A percentile compares a stretch with the other conserved stretches of the same genome.
Conservation (phyloP, 371 early-diverging fungal species). For the Fennellomyces sp. region DNA sequence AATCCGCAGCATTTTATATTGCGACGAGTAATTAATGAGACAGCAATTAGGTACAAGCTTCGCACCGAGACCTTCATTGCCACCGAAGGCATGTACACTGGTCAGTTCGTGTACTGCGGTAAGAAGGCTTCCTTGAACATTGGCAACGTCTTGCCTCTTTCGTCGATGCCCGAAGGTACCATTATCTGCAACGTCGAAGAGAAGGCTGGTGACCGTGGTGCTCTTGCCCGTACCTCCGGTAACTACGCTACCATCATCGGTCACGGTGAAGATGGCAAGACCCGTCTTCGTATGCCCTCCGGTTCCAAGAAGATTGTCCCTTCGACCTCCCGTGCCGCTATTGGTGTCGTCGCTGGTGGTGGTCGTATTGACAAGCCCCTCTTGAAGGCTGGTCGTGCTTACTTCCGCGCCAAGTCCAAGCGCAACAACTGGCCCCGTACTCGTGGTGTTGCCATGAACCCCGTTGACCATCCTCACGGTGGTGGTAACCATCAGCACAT, state of each 20-base stretch:
- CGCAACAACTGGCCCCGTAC: constrained; percentile 99
- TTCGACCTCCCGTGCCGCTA: constrained; percentile 92
- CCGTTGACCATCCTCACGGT: constrained; percentile 88
- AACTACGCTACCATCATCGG: constrained; percentile 99
- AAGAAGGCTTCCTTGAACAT: constrained; percentile 96
- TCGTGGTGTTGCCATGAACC: constrained; percentile 99
- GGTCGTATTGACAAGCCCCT: constrained; percentile 99
- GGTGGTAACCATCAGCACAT: constrained; percentile 98
- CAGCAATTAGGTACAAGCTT: constrained; percentile 77
- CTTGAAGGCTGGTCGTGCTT: constrained; percentile 99
- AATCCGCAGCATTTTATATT: background rate
- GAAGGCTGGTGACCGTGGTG: constrained; percentile 97
- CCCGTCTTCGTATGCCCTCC: constrained; percentile 97
- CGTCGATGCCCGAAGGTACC: constrained; percentile 99
- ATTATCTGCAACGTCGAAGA: constrained; percentile 99
- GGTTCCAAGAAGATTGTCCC: constrained; percentile 97
- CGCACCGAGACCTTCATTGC: constrained; percentile 96
- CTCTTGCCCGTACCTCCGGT: constrained; percentile 97
- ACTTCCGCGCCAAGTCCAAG: constrained; percentile 98
- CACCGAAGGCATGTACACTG: constrained; percentile 99
- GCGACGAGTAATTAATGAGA: background rate
- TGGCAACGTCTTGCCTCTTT: constrained; percentile 97
- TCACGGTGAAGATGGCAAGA: constrained; percentile 98
- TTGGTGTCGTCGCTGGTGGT: constrained; percentile 99
- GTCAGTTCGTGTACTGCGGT: constrained; percentile 98